These are phyloP conservation scores for Nicotiana obtusifolia DNA, from an alignment of 257 asterid genomes.

Conservation along the genomic window DNA sequence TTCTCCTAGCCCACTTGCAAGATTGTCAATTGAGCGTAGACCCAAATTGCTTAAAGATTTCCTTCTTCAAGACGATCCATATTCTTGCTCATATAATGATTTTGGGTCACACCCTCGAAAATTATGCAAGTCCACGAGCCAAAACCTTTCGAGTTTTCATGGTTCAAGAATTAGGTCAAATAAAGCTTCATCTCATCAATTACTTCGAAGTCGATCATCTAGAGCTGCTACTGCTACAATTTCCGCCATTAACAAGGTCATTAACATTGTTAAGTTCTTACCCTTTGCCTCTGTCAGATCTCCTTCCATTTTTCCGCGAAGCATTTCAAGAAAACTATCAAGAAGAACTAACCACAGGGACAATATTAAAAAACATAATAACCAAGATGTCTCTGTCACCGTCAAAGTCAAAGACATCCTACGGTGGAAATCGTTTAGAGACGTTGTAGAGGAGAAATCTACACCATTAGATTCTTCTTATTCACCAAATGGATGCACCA, in stretches of 20 bases:
- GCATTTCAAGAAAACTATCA: conserved; percentile 33
- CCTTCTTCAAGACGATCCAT: conserved; percentile 37
- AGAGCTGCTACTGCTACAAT: conserved; percentile 52
- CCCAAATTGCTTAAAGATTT: conserved; percentile 70
- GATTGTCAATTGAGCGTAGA: conserved; percentile 24
- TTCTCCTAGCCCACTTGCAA: conserved; percentile 8
- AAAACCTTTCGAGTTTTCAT: conserved; percentile 7
- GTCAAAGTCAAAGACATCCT: conserved; percentile 73
- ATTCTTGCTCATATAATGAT: conserved; percentile 23
- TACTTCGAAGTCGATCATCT: conserved; percentile 46
- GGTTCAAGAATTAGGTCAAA: conserved; percentile 21
- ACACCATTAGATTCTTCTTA: conserved; percentile 19
- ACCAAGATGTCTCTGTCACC: not conserved
- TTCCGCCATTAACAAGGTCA: conserved; percentile 47
- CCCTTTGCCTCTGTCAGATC: conserved; percentile 39
- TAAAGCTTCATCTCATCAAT: conserved; percentile 19
- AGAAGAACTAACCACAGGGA: not conserved
- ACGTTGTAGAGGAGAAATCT: conserved; percentile 42
- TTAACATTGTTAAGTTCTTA: conserved; percentile 45
- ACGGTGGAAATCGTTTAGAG: conserved; percentile 73
- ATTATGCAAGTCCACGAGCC: not conserved
- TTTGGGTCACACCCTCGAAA: conserved; percentile 10
- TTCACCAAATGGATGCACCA: conserved; percentile 26
- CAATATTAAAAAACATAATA: not conserved
- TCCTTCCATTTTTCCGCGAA: conserved; percentile 27